A percentile compares a stretch with the other conserved stretches of the same genome.
Conservation (phyloP, 306 rosid species). For the Prinsepia uniflora region DNA sequence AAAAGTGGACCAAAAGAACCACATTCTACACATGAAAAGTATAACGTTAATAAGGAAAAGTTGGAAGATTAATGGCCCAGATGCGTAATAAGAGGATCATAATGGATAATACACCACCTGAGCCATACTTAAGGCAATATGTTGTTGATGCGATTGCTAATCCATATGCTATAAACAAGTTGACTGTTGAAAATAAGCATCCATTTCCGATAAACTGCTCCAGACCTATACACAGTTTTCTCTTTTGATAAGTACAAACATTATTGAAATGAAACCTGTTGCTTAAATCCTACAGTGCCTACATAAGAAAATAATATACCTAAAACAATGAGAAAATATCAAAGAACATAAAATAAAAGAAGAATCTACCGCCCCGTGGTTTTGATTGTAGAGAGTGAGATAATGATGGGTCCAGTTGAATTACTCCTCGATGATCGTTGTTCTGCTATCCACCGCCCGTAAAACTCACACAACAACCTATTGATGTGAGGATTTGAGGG, state of each 20-base stretch:
- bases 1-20: conserved; percentile 83
- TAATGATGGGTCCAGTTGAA: too few relatives aligned
- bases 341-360: too few relatives aligned
- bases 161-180: conserved; percentile 83
- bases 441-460: too few relatives aligned
- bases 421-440: too few relatives aligned
- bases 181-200: conserved; percentile 58
- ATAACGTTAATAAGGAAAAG: background rate
- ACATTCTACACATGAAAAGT: conserved; percentile 53
- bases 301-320: too few relatives aligned
- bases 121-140: conserved; percentile 87
- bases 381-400: too few relatives aligned
- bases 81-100: conserved; percentile 12
- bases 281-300: too few relatives aligned
- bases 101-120: conserved; percentile 51
- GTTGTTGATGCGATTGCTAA: conserved; percentile 89
- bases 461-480: too few relatives aligned
- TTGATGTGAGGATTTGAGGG: too few relatives aligned
- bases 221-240: conserved; percentile 50
- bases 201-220: conserved; percentile 89
- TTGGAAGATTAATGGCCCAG: conserved; percentile 1
- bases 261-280: too few relatives aligned
- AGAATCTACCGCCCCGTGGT: too few relatives aligned
- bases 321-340: too few relatives aligned
- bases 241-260: background rate